These are phyloP conservation scores for button mushroom (Agaricus bisporus) DNA, from an alignment of 768 basidiomycete species.

Conservation along the genomic window DNA sequence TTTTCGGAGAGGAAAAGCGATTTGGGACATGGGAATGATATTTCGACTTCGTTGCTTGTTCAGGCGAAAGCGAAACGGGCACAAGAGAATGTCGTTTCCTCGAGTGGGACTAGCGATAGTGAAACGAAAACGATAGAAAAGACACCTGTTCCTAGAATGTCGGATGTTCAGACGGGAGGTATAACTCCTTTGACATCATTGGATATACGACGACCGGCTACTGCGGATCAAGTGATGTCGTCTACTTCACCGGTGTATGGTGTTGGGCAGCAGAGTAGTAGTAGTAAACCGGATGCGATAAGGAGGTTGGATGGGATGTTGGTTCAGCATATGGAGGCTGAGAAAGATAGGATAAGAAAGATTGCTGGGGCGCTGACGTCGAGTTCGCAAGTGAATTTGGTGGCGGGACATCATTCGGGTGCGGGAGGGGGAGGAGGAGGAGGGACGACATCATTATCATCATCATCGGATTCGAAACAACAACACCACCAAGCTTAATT, in stretches of 20 bases:
- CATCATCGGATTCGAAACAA: no score
- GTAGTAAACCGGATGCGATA: slow-evolving; percentile 46
- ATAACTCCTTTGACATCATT: background rate
- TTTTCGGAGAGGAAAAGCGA: slow-evolving; percentile 42
- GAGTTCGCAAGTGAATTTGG: slow-evolving; percentile 13
- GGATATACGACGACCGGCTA: slow-evolving; percentile 17
- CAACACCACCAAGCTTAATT: no score
- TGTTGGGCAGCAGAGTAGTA: slow-evolving; percentile 15
- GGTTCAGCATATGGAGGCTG: slow-evolving; percentile 75
- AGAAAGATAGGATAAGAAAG: slow-evolving; percentile 72
- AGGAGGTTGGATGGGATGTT: slow-evolving; percentile 74
- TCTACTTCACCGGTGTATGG: no score
- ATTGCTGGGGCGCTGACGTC: slow-evolving; percentile 50
- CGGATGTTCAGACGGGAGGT: no score
- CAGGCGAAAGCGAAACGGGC: slow-evolving; percentile 2
- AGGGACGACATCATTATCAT: no score
- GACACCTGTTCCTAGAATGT: no score
- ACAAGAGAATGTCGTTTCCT: background rate
- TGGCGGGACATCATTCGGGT: background rate
- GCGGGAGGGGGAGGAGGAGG: no score
- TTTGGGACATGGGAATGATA: slow-evolving; percentile 25
- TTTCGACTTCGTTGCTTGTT: slow-evolving; percentile 20
- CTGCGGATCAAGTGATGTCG: slow-evolving; percentile 23
- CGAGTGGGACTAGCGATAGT: no score
- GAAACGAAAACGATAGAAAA: no score